These are phyloP conservation scores for Diplogelasinospora grovesii DNA, from an alignment of 495 filamentous ascomycete species.

Conservation along the genomic window DNA sequence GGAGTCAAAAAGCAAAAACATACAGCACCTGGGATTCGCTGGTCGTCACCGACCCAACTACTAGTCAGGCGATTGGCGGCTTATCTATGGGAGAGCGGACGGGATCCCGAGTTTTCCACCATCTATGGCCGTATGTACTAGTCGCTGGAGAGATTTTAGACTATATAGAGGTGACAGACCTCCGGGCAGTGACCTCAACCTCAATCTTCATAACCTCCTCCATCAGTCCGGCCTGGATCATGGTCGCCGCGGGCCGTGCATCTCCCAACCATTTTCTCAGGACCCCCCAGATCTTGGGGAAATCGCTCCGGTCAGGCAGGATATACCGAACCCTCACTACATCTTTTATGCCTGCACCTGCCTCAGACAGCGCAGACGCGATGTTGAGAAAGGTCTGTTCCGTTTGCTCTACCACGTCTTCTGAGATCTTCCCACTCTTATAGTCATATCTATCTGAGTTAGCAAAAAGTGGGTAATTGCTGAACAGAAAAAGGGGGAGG, in stretches of 20 bases:
- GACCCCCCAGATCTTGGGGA: conserved; percentile 26
- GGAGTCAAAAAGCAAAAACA: too few relatives aligned
- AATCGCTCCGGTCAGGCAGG: conserved; percentile 28
- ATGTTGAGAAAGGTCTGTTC: conserved; percentile 32
- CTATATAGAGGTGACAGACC: too few relatives aligned
- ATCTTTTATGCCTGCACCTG: conserved; percentile 23
- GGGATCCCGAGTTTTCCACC: too few relatives aligned
- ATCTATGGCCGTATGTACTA: too few relatives aligned
- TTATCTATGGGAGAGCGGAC: too few relatives aligned
- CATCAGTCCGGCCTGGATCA: conserved; percentile 35
- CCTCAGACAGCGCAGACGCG: conserved; percentile 25
- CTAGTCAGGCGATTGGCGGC: too few relatives aligned
- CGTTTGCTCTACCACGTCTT: conserved; percentile 27
- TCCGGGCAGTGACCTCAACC: conserved; percentile 34
- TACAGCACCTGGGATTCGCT: conserved; percentile 22
- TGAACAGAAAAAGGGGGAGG: not conserved
- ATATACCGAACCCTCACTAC: conserved; percentile 35
- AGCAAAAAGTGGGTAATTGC: too few relatives aligned
- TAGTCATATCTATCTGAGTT: conserved; percentile 32
- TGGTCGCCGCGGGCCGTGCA: conserved; percentile 34
- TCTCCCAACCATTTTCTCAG: conserved; percentile 30
- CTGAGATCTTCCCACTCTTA: conserved; percentile 23
- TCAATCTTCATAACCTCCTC: conserved; percentile 37
- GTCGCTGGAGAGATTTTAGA: too few relatives aligned
- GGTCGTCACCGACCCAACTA: conserved; percentile 46